Conservation (phyloP, 257 asterid genomes). For the Nicotiana paniculata region DNA sequence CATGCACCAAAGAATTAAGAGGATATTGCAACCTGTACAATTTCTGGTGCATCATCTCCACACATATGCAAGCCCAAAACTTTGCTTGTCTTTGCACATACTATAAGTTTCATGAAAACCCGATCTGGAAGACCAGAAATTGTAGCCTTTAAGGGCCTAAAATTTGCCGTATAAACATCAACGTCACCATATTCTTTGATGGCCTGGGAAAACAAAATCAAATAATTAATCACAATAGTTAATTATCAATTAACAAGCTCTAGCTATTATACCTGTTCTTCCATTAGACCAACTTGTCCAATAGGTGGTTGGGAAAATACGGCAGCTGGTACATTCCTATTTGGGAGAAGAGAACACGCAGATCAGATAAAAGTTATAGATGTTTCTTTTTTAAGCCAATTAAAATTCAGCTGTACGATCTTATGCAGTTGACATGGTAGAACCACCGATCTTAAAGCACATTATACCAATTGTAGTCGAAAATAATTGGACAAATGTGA, state of each 20-base stretch:
- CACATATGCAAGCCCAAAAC: slow-evolving; percentile 92
- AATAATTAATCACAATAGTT: slow-evolving; percentile 13
- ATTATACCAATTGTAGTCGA: background rate
- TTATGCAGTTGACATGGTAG: background rate
- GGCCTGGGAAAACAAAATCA: slow-evolving; percentile 41
- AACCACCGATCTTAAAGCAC: background rate
- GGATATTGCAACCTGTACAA: slow-evolving; percentile 54
- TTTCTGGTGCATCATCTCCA: slow-evolving; percentile 93
- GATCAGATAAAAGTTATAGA: background rate
- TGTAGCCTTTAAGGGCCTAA: slow-evolving; percentile 91
- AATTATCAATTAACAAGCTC: slow-evolving; percentile 1
- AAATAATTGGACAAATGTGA: background rate
- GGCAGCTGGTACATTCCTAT: slow-evolving; percentile 83
- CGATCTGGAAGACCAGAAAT: slow-evolving; percentile 95
- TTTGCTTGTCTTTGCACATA: slow-evolving; percentile 71
- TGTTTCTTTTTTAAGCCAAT: background rate
- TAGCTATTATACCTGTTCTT: slow-evolving; percentile 61
- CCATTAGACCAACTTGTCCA: slow-evolving; percentile 87
- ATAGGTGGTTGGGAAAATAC: slow-evolving; percentile 98
- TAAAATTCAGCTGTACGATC: background rate
- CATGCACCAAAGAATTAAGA: background rate
- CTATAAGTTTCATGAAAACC: slow-evolving; percentile 80
- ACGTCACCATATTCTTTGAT: slow-evolving; percentile 64
- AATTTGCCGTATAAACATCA: slow-evolving; percentile 76
- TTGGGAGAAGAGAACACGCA: slow-evolving; percentile 16